Conservation (phyloP, 345 rosid genomes). For the Barbarea vulgaris region DNA sequence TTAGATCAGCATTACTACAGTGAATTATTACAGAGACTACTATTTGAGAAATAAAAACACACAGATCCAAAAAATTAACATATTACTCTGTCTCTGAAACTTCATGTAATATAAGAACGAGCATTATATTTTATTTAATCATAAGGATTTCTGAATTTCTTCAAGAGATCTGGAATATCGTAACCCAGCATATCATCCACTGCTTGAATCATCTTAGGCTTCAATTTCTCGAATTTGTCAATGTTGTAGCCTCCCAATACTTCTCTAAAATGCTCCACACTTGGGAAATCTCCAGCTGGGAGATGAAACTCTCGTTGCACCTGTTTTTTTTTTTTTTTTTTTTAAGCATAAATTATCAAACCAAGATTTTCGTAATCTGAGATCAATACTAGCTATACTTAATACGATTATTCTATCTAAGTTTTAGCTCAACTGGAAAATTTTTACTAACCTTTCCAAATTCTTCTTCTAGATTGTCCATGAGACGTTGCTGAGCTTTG, state of each 20-base stretch:
- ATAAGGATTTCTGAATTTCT: slow-evolving; percentile 82
- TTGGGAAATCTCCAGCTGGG: slow-evolving; percentile 82
- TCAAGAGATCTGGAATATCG: slow-evolving; percentile 83
- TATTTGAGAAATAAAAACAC: background rate
- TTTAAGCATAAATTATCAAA: background rate
- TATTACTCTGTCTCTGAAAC: background rate
- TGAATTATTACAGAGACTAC: background rate
- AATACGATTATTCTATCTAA: background rate
- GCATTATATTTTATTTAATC: slow-evolving; percentile 40
- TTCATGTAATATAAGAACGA: background rate
- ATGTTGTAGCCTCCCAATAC: slow-evolving; percentile 69
- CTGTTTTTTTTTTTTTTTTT: slow-evolving; percentile 43
- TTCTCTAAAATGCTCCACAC: slow-evolving; percentile 75
- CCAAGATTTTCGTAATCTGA: background rate
- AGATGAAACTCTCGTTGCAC: slow-evolving; percentile 84
- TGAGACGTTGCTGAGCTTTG: slow-evolving; percentile 77
- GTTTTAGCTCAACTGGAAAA: background rate
- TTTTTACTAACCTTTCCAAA: slow-evolving; percentile 63
- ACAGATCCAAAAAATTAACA: background rate
- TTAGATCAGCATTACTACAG: no score
- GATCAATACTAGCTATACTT: background rate
- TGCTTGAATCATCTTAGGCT: slow-evolving; percentile 84
- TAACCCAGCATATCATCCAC: slow-evolving; percentile 93
- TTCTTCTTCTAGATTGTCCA: slow-evolving; percentile 75
- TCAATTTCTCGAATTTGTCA: slow-evolving; percentile 82